Evolutionary conservation across 177 flowering plant species (phyloP).

Genomic region (Vitis hybrid): DNA sequence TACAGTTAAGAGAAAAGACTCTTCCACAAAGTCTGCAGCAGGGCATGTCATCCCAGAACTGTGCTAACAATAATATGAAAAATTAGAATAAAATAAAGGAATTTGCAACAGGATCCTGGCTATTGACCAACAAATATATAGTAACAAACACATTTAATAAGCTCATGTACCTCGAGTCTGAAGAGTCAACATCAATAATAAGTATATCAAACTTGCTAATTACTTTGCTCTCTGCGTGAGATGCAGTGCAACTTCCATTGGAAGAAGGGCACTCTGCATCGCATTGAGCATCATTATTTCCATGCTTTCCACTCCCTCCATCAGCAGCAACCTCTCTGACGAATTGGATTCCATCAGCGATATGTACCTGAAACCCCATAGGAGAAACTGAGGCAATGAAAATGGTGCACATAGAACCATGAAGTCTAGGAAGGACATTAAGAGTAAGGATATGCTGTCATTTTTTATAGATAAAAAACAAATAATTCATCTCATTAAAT

Average conservation of each 20-base stretch:
- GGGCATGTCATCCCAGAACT: slow-evolving; percentile 96
- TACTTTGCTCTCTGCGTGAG: slow-evolving; percentile 18
- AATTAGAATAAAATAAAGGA: not conserved
- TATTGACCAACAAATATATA: too few species aligned
- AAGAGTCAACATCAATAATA: slow-evolving; percentile 85
- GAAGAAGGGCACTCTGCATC: slow-evolving; percentile 10
- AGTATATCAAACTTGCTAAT: slow-evolving; percentile 53
- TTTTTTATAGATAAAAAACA: too few species aligned
- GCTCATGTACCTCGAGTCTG: slow-evolving; percentile 68
- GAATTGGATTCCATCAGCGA: slow-evolving; percentile 82
- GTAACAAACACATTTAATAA: not conserved
- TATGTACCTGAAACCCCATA: slow-evolving; percentile 54
- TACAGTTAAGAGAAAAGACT: slow-evolving; percentile 62
- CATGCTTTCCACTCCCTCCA: slow-evolving; percentile 12
- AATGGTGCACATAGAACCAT: not conserved
- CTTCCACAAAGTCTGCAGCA: slow-evolving; percentile 78
- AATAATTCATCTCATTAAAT: too few species aligned
- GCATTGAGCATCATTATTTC: slow-evolving; percentile 13
- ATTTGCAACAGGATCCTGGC: not conserved
- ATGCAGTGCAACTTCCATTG: slow-evolving; percentile 21
- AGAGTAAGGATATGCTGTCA: not conserved
- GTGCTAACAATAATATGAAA: slow-evolving; percentile 18
- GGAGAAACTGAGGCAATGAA: not conserved
- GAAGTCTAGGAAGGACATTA: not conserved
- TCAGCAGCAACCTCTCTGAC: slow-evolving; percentile 37